Percentiles rank a stretch among this genome's conserved stretches.
phyloP scores from a whole-genome alignment of 257 asterid genomes.

The Solanum chmielewskii region DNA sequence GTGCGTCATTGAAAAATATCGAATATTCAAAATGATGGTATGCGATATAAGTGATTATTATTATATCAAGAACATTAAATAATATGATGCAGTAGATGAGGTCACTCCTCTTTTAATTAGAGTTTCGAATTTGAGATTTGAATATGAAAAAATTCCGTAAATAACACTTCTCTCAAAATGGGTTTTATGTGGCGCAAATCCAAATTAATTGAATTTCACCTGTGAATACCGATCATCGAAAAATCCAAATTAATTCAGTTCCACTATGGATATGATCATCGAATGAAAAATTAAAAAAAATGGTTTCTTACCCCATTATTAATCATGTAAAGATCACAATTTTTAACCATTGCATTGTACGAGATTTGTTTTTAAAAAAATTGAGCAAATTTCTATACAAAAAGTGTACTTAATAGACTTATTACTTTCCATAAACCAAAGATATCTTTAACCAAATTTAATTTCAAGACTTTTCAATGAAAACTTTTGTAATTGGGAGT shows the following conservation, averaged over 20 bases:
- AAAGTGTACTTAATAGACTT: neutral
- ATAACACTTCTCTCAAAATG: neutral
- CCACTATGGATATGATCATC: neutral
- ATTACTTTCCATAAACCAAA: neutral
- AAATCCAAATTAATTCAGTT: too few relatives aligned
- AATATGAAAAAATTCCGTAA: neutral
- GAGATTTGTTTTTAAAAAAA: neutral
- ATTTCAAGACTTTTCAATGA: neutral
- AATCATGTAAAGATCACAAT: neutral
- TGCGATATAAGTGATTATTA: too few relatives aligned
- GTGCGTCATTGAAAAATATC: neutral
- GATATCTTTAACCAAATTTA: neutral
- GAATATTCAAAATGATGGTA: neutral
- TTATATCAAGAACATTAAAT: neutral
- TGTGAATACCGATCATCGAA: too few relatives aligned
- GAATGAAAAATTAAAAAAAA: neutral
- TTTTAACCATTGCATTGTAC: neutral
- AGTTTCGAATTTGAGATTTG: fast-evolving
- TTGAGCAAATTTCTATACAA: neutral
- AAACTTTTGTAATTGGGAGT: neutral
- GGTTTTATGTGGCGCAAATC: fast-evolving
- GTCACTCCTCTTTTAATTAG: too few relatives aligned
- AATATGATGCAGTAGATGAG: too few relatives aligned
- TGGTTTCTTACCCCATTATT: neutral
- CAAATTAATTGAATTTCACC: neutral